These are phyloP conservation scores for Aegilops tauschii DNA, from an alignment of 176 grass and related monocot species.

Conservation along the genomic window DNA sequence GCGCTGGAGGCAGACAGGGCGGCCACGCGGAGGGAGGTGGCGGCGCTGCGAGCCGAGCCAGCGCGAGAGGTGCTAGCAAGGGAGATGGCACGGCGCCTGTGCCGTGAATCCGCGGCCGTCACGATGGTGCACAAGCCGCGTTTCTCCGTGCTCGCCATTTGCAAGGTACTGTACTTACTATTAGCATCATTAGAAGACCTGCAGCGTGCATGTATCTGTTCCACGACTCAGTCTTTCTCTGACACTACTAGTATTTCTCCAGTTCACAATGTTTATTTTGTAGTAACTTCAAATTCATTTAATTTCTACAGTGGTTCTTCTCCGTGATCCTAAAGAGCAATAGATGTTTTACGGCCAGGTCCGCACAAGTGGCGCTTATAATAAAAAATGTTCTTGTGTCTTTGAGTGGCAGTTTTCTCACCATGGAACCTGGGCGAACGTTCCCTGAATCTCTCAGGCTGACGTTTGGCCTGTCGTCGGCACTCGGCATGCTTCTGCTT, in stretches of 20 bases:
- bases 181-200: too few relatives aligned
- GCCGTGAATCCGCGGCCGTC: constrained; percentile 1
- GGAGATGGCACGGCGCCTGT: constrained; percentile 34
- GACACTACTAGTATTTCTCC: not conserved
- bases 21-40: constrained; percentile 25
- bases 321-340: not conserved
- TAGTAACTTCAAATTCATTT: not conserved
- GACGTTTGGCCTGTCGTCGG: not conserved
- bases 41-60: constrained; percentile 37
- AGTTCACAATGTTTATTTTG: not conserved
- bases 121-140: not conserved
- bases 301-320: constrained; percentile 14
- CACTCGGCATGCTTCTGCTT: not conserved
- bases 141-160: constrained; percentile 39
- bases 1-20: constrained; percentile 41
- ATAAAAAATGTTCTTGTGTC: not conserved
- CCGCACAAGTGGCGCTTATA: not conserved
- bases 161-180: constrained; percentile 31
- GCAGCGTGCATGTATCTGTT: too few relatives aligned
- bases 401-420: not conserved
- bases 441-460: not conserved
- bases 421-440: not conserved
- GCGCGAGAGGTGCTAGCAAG: constrained; percentile 33
- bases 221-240: not conserved
- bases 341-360: not conserved